Evolutionary conservation across 345 rosid genomes (phyloP).

Genomic region (Brassica nigra): DNA sequence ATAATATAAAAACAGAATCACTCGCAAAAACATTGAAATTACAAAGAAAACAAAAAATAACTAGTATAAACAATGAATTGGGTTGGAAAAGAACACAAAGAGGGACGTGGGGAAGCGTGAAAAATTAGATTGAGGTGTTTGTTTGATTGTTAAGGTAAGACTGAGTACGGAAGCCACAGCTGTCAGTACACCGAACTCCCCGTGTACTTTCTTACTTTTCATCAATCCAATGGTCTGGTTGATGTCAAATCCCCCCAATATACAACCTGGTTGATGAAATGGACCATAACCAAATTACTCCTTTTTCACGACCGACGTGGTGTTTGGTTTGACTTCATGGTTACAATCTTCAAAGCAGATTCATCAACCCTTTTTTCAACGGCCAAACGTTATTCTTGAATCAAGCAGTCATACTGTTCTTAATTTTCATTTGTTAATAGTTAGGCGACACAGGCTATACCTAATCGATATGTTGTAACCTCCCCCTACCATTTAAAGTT

Average conservation of each 20-base stretch:
- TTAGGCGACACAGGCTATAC: not conserved
- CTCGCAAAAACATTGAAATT: not conserved
- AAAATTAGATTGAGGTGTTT: not conserved
- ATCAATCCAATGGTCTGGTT: not conserved
- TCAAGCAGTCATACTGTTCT: not conserved
- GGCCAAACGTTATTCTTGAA: not conserved
- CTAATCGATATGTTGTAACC: not conserved
- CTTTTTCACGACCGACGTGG: slow-evolving; percentile 17
- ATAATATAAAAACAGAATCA: not conserved
- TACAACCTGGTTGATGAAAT: slow-evolving; percentile 14
- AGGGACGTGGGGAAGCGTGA: slow-evolving; percentile 28
- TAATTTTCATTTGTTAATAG: not conserved
- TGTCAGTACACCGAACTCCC: slow-evolving; percentile 10
- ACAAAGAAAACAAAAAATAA: not conserved
- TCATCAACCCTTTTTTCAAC: slow-evolving; percentile 4
- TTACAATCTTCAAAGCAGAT: not conserved
- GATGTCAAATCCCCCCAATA: not conserved
- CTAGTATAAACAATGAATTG: not conserved
- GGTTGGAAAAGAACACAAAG: not conserved
- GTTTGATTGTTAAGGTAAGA: slow-evolving; percentile 23
- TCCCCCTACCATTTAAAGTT: not conserved
- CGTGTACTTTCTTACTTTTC: not conserved
- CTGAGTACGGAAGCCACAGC: slow-evolving; percentile 28
- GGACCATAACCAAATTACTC: slow-evolving; percentile 36
- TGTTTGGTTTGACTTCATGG: slow-evolving; percentile 30